Conservation (phyloP, 148 eudicot species). For the Tetragonia tetragonoides region DNA sequence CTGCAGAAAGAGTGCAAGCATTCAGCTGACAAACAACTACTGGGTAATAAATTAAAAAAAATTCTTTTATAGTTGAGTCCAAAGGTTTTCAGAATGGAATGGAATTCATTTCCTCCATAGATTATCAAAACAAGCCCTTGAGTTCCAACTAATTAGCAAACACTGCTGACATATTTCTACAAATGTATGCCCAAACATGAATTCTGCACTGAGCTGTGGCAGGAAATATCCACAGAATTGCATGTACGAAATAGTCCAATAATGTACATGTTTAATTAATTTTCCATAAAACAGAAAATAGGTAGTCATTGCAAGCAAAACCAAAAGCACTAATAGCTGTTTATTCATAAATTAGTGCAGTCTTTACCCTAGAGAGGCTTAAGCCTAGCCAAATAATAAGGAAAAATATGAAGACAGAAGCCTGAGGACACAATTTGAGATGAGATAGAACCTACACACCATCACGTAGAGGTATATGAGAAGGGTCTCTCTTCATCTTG, state of each 20-base stretch:
- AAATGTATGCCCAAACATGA: conserved; percentile 1
- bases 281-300: background rate
- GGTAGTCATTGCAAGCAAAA: background rate
- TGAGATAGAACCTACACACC: conserved; percentile 45
- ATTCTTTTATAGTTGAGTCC: background rate
- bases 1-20: conserved; percentile 33
- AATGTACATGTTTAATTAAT: background rate
- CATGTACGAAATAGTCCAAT: background rate
- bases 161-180: background rate
- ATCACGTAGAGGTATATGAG: conserved; percentile 48
- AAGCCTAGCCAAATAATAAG: background rate
- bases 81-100: background rate
- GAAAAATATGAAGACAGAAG: background rate
- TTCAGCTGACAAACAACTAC: background rate
- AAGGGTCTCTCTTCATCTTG: conserved; percentile 18
- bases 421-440: background rate
- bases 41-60: too few relatives aligned
- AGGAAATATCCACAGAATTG: background rate
- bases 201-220: background rate
- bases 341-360: too few relatives aligned
- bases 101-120: too few relatives aligned
- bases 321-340: conserved; percentile 3
- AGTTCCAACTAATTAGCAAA: background rate
- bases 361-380: background rate
- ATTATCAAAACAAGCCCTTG: background rate